These are phyloP conservation scores for Helicostylum pulchrum DNA, from an alignment of 192 early-diverging fungal genomes.

Conservation along the genomic window DNA sequence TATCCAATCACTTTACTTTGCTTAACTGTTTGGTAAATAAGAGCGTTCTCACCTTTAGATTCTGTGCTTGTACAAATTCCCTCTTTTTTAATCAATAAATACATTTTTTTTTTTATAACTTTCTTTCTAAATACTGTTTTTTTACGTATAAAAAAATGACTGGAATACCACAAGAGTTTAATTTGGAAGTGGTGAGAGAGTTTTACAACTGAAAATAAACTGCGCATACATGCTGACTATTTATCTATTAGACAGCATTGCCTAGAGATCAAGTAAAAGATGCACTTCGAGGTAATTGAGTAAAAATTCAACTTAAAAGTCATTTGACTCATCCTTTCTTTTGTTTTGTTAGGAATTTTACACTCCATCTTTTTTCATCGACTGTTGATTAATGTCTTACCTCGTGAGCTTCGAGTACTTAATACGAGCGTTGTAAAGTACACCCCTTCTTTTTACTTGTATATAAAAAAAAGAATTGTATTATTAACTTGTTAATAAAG, in stretches of 20 bases:
- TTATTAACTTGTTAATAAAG: constrained; percentile 21
- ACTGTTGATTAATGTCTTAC: constrained; percentile 50
- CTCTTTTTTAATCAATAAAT: no score
- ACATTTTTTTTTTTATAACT: no score
- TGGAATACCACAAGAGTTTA: constrained; percentile 21
- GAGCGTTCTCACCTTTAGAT: no score
- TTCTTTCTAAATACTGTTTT: no score
- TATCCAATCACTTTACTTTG: no score
- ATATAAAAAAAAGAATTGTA: background rate
- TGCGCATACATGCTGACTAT: background rate
- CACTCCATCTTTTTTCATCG: constrained; percentile 64
- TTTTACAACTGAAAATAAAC: background rate
- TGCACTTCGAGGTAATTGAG: constrained; percentile 37
- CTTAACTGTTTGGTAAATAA: no score
- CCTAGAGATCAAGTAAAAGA: constrained; percentile 32
- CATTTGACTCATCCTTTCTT: background rate
- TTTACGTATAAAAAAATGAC: constrained; percentile 11
- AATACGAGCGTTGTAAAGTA: constrained; percentile 50
- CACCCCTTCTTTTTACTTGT: background rate
- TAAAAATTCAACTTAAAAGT: background rate
- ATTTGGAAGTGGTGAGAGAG: constrained; percentile 37
- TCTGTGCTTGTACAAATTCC: no score
- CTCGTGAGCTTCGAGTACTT: constrained; percentile 50
- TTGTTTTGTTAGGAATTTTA: constrained; percentile 37
- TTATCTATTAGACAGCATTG: constrained; percentile 26